Conservation (phyloP, 1,284 basidiomycete genomes). For the Moesziomyces sp. region DNA sequence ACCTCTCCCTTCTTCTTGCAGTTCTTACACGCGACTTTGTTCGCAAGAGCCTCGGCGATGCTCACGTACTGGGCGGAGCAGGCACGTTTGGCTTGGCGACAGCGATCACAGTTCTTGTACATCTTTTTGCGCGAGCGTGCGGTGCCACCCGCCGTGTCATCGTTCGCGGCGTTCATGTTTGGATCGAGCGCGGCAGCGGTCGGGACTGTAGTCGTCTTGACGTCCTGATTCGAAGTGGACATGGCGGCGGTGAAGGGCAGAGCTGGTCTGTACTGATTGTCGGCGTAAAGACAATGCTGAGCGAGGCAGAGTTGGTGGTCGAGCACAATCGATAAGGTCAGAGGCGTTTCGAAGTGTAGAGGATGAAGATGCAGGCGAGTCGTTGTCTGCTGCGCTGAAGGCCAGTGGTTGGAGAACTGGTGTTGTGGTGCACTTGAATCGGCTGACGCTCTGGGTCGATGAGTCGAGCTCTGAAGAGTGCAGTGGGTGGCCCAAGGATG, state of each 20-base stretch:
- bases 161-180: slow-evolving; percentile 1
- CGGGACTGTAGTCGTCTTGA: not conserved
- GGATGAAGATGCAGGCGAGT: too few relatives aligned
- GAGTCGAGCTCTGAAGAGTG: too few relatives aligned
- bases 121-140: slow-evolving; percentile 41
- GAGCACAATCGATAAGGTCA: not conserved
- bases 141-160: not conserved
- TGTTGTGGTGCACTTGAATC: too few relatives aligned
- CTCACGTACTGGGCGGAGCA: slow-evolving; percentile 34
- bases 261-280: not conserved
- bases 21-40: slow-evolving; percentile 37
- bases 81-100: slow-evolving; percentile 38
- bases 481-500: too few relatives aligned
- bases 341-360: too few relatives aligned
- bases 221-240: not conserved
- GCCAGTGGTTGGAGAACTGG: too few relatives aligned
- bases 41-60: slow-evolving; percentile 36
- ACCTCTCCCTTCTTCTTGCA: slow-evolving; percentile 42
- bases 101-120: slow-evolving; percentile 47
- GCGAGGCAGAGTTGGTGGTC: not conserved
- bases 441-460: too few relatives aligned
- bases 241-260: not conserved
- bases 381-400: too few relatives aligned
- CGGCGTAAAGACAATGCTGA: not conserved
- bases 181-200: not conserved